Conservation (phyloP, 2,329 filamentous ascomycete genomes). For the Ceratocystis ficicola region DNA sequence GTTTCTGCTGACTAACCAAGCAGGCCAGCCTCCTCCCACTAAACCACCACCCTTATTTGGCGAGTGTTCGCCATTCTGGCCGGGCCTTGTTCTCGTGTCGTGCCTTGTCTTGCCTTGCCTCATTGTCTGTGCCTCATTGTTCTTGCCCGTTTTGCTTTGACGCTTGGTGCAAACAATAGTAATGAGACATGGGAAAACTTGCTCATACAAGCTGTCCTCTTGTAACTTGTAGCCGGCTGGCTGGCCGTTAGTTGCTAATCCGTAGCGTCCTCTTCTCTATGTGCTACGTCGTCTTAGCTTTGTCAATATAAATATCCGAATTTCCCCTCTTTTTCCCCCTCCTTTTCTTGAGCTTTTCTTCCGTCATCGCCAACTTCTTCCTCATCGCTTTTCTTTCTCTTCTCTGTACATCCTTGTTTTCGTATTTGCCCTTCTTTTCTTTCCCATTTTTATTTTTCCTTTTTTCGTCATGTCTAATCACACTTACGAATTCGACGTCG, state of each 20-base stretch:
- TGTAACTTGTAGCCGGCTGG: background rate
- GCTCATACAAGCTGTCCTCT: background rate
- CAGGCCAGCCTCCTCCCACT: no score
- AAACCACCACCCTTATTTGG: background rate
- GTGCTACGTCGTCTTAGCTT: background rate
- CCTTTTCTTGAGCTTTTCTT: background rate
- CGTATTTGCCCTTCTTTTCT: constrained; percentile 7
- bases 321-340: constrained; percentile 2
- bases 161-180: background rate
- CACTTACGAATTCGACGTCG: constrained; percentile 89
- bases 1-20: constrained; percentile 2
- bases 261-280: background rate
- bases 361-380: background rate
- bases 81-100: background rate
- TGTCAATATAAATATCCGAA: constrained; percentile 2
- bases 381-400: background rate
- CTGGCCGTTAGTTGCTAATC: background rate
- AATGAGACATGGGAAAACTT: background rate
- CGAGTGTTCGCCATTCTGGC: no score
- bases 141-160: background rate
- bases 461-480: constrained; percentile 54
- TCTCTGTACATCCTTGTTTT: constrained; percentile 13
- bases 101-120: background rate
- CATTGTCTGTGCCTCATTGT: background rate
- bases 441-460: constrained; percentile 14